Percentiles rank a stretch among this genome's conserved stretches.
phyloP scores from a whole-genome alignment of 2,329 filamentous ascomycete species.

The Arthrobotrys pseudoclavata region DNA sequence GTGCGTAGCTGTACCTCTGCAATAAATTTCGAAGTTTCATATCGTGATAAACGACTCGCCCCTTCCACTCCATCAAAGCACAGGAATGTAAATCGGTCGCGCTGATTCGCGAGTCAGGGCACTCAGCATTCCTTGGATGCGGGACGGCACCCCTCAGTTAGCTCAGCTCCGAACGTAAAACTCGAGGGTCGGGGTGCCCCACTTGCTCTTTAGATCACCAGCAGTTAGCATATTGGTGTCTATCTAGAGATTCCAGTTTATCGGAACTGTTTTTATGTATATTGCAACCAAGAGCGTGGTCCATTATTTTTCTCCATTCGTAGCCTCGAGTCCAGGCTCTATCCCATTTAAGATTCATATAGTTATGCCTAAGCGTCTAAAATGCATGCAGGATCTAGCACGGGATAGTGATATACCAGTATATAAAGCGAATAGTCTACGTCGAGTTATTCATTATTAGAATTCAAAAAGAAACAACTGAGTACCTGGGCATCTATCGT shows the following conservation, averaged over 20 bases:
- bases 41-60: not conserved
- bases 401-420: not conserved
- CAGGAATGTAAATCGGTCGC: slow-evolving; percentile 19
- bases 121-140: slow-evolving; percentile 16
- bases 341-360: not conserved
- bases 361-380: not conserved
- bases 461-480: not conserved
- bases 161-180: not conserved
- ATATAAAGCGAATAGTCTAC: not conserved
- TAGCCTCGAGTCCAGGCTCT: not conserved
- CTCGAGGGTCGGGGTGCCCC: not conserved
- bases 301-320: not conserved
- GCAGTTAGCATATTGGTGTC: not conserved
- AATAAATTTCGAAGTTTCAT: too few relatives aligned
- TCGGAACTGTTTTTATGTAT: not conserved
- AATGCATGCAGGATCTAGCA: not conserved
- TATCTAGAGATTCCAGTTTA: not conserved
- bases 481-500: not conserved
- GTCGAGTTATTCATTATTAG: not conserved
- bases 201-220: not conserved
- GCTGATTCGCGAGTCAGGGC: slow-evolving; percentile 3
- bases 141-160: not conserved
- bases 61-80: slow-evolving; percentile 17
- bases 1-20: too few relatives aligned
- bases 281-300: not conserved